These are phyloP conservation scores for Cryptococcus sp. DNA, from an alignment of 1,284 basidiomycete species.

Conservation along the genomic window DNA sequence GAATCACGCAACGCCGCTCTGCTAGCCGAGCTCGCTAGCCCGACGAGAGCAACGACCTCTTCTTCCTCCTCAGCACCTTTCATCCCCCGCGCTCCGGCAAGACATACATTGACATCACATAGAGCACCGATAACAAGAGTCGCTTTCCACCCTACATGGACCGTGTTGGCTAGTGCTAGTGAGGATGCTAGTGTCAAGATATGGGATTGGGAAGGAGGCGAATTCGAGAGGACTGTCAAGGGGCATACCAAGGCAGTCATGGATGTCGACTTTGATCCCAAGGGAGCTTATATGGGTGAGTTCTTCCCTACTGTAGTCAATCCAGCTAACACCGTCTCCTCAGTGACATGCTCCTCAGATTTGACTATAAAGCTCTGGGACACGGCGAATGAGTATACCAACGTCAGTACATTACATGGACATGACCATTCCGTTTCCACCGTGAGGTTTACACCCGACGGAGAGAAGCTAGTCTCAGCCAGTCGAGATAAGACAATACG, in stretches of 20 bases:
- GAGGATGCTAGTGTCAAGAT: conserved; percentile 88
- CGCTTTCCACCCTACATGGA: conserved; percentile 85
- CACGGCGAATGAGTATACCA: conserved; percentile 83
- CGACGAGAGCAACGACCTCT: conserved; percentile 52
- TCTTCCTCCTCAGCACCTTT: conserved; percentile 66
- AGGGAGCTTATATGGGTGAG: conserved; percentile 76
- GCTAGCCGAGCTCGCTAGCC: conserved; percentile 67
- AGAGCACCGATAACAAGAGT: conserved; percentile 73
- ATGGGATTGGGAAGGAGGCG: conserved; percentile 95
- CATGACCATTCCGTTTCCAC: conserved; percentile 89
- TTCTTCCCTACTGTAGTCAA: conserved; percentile 8
- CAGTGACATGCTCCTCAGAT: conserved; percentile 86
- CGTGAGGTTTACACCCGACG: conserved; percentile 79
- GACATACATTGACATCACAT: conserved; percentile 78
- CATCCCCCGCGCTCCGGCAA: conserved; percentile 76
- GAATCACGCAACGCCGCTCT: conserved; percentile 75
- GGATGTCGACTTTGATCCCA: conserved; percentile 84
- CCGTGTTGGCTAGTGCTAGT: conserved; percentile 76
- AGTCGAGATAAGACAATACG: conserved; percentile 84
- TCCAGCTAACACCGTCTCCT: not conserved
- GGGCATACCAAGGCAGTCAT: conserved; percentile 87
- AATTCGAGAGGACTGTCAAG: conserved; percentile 87
- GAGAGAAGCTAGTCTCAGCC: conserved; percentile 78
- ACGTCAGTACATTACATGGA: conserved; percentile 79
- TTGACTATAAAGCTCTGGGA: conserved; percentile 92